Evolutionary conservation across 805 yeast species (phyloP).

Genomic region (Monosporozyma aquatica): DNA sequence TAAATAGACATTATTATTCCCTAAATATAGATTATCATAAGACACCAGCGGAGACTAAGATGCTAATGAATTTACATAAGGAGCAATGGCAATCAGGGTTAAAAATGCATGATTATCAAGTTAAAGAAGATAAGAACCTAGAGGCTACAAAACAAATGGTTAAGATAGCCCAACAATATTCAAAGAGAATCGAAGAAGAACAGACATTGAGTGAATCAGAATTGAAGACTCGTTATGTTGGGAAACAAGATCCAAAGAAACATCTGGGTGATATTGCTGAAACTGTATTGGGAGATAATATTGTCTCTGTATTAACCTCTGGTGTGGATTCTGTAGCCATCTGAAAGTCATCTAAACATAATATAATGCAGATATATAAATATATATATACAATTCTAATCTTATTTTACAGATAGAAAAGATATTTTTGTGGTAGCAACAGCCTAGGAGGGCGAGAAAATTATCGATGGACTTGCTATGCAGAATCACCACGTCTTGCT

Average conservation of each 20-base stretch:
- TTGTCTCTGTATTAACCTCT: conserved; percentile 78
- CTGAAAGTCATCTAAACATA: too few relatives aligned
- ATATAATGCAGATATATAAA: conserved; percentile 18
- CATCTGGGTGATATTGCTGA: conserved; percentile 88
- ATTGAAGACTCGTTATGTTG: conserved; percentile 90
- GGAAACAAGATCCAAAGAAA: conserved; percentile 98
- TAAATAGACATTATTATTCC: conserved; percentile 94
- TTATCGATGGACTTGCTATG: too few relatives aligned
- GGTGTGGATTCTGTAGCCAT: conserved; percentile 87
- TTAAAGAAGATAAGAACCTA: conserved; percentile 66
- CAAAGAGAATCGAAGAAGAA: conserved; percentile 85
- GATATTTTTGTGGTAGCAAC: too few relatives aligned
- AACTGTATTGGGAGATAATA: conserved; percentile 76
- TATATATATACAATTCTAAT: not conserved
- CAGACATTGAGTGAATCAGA: conserved; percentile 81
- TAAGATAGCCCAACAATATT: conserved; percentile 80
- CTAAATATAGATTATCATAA: conserved; percentile 90
- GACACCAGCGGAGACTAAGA: conserved; percentile 83
- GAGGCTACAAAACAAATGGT: conserved; percentile 72
- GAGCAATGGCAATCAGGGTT: conserved; percentile 94
- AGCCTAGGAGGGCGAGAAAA: too few relatives aligned
- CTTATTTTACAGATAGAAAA: too few relatives aligned
- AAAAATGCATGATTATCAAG: conserved; percentile 64
- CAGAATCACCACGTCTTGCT: not conserved
- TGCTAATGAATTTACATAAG: conserved; percentile 90